Base-by-base conservation (phyloP, 441 rosid genomes). In the Capsella rubella region DNA sequence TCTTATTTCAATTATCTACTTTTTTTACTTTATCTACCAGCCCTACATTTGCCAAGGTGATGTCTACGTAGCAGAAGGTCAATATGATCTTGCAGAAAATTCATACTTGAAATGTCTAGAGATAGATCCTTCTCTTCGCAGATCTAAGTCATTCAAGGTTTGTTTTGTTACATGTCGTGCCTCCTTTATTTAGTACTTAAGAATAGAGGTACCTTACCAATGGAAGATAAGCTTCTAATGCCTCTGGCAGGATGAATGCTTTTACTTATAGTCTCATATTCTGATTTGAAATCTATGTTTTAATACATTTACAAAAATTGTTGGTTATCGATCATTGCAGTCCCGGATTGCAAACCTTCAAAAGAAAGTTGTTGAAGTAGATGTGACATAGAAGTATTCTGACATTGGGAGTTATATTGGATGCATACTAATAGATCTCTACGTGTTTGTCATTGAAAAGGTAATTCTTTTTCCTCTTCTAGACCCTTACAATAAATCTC, bases 41-140 rank as follows among this genome's bases (percentile, higher is more conserved):
- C 84, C 87, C 39, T 84, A 88, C 50, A 57, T 91, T n/a, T 82
- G 92, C 64, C 86, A 89, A 83, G 98, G 96, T 61, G 96, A 93
- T 87, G 83, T 82, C 28, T 84, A 85, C 72, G 57, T 91, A 71
- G 92, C 86, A 8, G 83, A 86, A 84, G 86, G 80, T 69, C 82
- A 83, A 64, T 89, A 80, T 75, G 87, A 88, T 57, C 86, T 85
- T 13, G 94, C 96, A 4, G 87, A 89, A 77, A 82, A 81, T 74
- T 85, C 89, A 7, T 93, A 89, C 81, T 69, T 86, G 46, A 73
- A 68, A 50, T 83, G 90, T 82, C 67, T 88, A 54, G 81, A 82
- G 49, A 82, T 89, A 25, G 93, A 93, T 75, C 90, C 94, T 73
- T 77, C 93, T 5, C 74, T 91, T 72, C 84, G 87, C 56, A 89